Base-by-base conservation (phyloP, 2,329 filamentous ascomycete genomes). In the Pseudocercospora macadamiae region DNA sequence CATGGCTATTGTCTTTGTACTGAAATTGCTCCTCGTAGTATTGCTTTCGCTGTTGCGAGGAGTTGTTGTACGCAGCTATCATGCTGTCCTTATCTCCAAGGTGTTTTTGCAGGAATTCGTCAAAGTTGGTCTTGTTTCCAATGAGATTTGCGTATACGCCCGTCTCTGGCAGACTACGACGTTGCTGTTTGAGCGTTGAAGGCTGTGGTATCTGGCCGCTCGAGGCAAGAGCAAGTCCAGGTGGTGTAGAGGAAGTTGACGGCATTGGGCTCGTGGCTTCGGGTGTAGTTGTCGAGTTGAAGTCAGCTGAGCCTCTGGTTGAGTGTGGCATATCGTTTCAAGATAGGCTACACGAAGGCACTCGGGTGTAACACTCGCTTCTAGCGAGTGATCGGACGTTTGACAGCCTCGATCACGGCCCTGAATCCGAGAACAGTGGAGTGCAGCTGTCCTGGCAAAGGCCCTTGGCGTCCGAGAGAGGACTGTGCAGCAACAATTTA, bases 21-120 rank as follows among this genome's bases (percentile, higher is more conserved):
- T 66, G 64, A 42, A 72, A 70, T 18, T 70, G 66, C 32, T 74
- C 70, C 32, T 75, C 73, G 51, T 70, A 73, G 52, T 71, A 70
- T 48, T 69, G 65, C 2, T 72, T 71, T 28, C 75, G 74, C 52
- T 68, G 70, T 59, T 70, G 70, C 53, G 64, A 68, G 12, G 66
- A 67, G 53, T 66, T 59, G 48, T 63, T 63, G 55, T 68, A 61
- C 32, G 63, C 49, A 44, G 54, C 60, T 32, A 63, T 63, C 57
- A 64, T 62, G 48, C 53, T 63, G 57, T 61, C 60, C 19, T 62
- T 55, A 21, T 64, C 47, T 18, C 60, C 64, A 12, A 58, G 54
- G n/a, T 61, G 59, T 54, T 62, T 66, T n/a, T 60, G 59, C 51
- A 60, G 36, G 30, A 64, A 63, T 10, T 66, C 64, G 60, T 57